phyloP scores from a whole-genome alignment of 495 filamentous ascomycete species.

The Lepraria neglecta region DNA sequence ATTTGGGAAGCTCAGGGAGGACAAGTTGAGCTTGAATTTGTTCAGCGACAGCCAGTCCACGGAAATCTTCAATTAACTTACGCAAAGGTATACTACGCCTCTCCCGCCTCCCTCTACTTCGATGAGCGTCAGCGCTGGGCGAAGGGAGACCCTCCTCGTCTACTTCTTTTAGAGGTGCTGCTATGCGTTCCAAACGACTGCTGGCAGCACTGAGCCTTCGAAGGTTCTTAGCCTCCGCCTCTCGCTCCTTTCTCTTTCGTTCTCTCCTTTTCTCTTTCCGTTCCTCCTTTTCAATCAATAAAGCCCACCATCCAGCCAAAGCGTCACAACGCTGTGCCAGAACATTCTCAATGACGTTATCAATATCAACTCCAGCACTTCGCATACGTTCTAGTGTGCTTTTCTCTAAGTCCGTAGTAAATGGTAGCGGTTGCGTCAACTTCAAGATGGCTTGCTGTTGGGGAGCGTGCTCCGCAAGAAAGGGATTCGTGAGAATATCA shows the following conservation, averaged over 20 bases:
- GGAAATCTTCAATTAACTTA: slow-evolving; percentile 21
- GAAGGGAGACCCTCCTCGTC: slow-evolving; percentile 58
- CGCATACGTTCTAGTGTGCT: slow-evolving; percentile 90
- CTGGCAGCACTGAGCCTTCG: slow-evolving; percentile 81
- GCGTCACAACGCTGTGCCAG: slow-evolving; percentile 81
- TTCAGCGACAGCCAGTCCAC: slow-evolving; percentile 12
- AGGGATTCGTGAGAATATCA: slow-evolving; percentile 86
- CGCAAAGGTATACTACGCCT: slow-evolving; percentile 48
- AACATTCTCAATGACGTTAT: slow-evolving; percentile 90
- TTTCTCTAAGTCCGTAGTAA: slow-evolving; percentile 83
- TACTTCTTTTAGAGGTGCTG: slow-evolving; percentile 64
- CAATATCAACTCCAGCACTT: slow-evolving; percentile 89
- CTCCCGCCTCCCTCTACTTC: slow-evolving; percentile 47
- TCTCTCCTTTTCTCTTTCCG: slow-evolving; percentile 80
- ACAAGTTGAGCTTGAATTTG: slow-evolving; percentile 37
- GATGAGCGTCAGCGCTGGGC: slow-evolving; percentile 29
- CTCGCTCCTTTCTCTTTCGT: slow-evolving; percentile 75
- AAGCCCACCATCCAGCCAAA: slow-evolving; percentile 92
- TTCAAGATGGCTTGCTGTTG: slow-evolving; percentile 89
- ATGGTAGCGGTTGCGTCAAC: slow-evolving; percentile 73
- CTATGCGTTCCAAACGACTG: slow-evolving; percentile 71
- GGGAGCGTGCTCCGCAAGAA: slow-evolving; percentile 79
- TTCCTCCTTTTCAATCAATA: slow-evolving; percentile 93
- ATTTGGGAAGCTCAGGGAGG: slow-evolving; percentile 61
- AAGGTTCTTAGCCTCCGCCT: slow-evolving; percentile 71